Conservation (phyloP, 257 asterid genomes). For the Solanum virginianum region DNA sequence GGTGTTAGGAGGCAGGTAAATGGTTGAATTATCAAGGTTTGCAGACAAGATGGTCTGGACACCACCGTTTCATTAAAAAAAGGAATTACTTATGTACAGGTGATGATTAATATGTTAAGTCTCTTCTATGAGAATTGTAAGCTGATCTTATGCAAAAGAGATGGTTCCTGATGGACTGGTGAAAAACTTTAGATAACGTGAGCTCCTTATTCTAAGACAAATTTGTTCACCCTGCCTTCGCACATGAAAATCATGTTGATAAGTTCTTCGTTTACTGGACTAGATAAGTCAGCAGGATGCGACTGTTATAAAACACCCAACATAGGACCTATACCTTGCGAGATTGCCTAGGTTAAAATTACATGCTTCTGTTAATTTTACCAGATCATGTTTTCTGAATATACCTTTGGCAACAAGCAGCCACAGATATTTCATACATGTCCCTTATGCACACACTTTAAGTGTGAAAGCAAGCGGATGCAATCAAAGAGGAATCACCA, state of each 20-base stretch:
- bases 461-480: neutral
- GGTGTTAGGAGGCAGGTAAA: neutral
- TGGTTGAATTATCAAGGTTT: neutral
- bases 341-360: neutral
- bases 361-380: neutral
- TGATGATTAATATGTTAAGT: neutral
- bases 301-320: neutral
- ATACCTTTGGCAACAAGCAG: neutral
- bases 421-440: neutral
- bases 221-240: neutral
- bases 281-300: neutral
- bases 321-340: neutral
- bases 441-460: neutral
- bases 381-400: neutral
- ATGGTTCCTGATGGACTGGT: neutral
- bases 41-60: neutral
- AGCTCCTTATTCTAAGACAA: neutral
- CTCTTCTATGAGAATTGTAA: neutral
- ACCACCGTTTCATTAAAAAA: neutral
- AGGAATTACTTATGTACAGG: neutral
- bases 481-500: neutral
- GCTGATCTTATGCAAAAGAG: neutral
- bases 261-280: neutral
- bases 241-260: neutral
- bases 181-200: neutral